A percentile compares a stretch with the other conserved stretches of the same genome.
phyloP scores from a whole-genome alignment of 2,329 filamentous ascomycete genomes.

The Amauroascus niger region DNA sequence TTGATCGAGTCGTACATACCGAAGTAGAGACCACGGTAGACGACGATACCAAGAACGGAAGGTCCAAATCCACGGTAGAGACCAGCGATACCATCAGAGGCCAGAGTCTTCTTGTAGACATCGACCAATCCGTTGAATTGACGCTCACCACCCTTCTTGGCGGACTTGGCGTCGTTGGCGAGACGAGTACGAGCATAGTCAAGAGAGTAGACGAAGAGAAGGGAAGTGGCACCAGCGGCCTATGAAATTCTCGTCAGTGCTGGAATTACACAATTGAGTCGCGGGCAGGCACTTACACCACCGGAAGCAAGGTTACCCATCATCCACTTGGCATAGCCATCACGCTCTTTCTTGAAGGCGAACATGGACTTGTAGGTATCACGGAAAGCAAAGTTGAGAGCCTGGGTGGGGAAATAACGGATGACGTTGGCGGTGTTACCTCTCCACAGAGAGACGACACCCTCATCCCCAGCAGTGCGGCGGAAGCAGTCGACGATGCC shows the following conservation, averaged over 20 bases:
- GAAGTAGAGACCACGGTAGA: constrained; percentile 99
- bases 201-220: constrained; percentile 99
- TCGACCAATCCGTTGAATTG: constrained; percentile 99
- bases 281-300: constrained; percentile 62
- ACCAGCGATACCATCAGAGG: constrained; percentile 96
- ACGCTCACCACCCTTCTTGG: constrained; percentile 87
- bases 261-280: background rate
- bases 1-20: constrained; percentile 99
- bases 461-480: constrained; percentile 81
- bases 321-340: constrained; percentile 99
- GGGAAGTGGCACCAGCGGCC: constrained; percentile 98
- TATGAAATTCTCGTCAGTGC: constrained; percentile 28
- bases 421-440: constrained; percentile 99
- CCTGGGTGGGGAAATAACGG: constrained; percentile 99
- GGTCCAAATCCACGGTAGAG: constrained; percentile 99
- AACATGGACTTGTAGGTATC: constrained; percentile 99
- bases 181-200: constrained; percentile 99
- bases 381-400: constrained; percentile 99
- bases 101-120: constrained; percentile 99
- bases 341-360: constrained; percentile 99
- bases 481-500: constrained; percentile 94
- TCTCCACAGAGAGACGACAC: constrained; percentile 93
- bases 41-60: constrained; percentile 96
- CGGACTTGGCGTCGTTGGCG: constrained; percentile 99
- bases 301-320: constrained; percentile 98